Evolutionary conservation across 2,329 filamentous ascomycete genomes (phyloP).

Genomic region (Monilinia laxa): DNA sequence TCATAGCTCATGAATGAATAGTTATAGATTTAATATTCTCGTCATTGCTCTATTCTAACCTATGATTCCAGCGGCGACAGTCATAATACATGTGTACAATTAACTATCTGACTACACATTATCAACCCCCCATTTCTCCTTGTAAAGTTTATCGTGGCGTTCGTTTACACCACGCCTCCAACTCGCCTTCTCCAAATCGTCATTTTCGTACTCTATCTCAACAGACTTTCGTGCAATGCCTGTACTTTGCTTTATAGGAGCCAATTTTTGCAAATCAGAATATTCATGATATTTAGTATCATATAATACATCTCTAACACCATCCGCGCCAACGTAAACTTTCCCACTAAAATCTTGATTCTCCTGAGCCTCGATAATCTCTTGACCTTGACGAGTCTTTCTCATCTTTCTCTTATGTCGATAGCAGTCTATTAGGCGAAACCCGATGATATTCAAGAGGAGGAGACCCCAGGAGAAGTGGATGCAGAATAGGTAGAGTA

Average conservation of each 20-base stretch:
- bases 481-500: not conserved
- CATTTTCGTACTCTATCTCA: not conserved
- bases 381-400: not conserved
- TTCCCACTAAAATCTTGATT: not conserved
- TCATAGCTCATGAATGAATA: not conserved
- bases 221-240: not conserved
- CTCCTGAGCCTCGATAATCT: not conserved
- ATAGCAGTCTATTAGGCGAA: constrained; percentile 11
- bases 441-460: not conserved
- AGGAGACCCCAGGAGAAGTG: not conserved
- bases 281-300: not conserved
- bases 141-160: no score
- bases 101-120: not conserved
- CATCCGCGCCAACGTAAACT: not conserved
- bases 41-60: not conserved
- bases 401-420: not conserved
- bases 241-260: not conserved
- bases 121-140: not conserved
- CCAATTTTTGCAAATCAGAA: not conserved
- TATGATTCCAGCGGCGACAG: not conserved
- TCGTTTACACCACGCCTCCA: not conserved
- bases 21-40: not conserved
- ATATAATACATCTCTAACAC: not conserved
- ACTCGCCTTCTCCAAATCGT: constrained; percentile 1
- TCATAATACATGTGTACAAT: not conserved